Percentiles rank a stretch among this genome's conserved stretches.
These are phyloP conservation scores for Dillenia suffruticosa DNA, from an alignment of 164 flowering plant species.

Conservation along the genomic window DNA sequence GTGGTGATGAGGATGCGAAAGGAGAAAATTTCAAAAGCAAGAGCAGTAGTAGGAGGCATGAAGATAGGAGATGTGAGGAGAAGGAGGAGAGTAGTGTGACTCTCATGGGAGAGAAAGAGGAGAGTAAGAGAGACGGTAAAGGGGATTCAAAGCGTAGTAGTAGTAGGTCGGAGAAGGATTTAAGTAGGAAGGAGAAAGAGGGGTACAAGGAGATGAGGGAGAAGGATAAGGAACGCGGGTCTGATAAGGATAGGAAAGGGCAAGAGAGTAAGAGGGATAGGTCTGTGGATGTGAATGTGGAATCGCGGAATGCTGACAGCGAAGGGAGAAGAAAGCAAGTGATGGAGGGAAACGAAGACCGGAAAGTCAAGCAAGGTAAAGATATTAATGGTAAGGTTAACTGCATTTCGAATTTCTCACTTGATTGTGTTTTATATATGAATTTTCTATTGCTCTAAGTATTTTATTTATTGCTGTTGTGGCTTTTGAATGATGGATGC, in stretches of 20 bases:
- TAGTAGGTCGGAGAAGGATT: constrained; percentile 38
- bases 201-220: constrained; percentile 36
- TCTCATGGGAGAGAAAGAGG: constrained; percentile 24
- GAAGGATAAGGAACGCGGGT: constrained; percentile 38
- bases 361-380: constrained; percentile 21
- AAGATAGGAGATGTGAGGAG: constrained; percentile 24
- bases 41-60: constrained; percentile 40
- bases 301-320: constrained; percentile 5
- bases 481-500: too few relatives aligned
- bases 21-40: constrained; percentile 39
- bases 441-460: too few relatives aligned
- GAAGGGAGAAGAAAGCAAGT: constrained; percentile 37
- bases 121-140: constrained; percentile 27
- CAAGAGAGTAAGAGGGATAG: constrained; percentile 26
- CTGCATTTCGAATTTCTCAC: background rate
- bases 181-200: constrained; percentile 33
- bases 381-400: constrained; percentile 57
- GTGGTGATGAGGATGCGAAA: constrained; percentile 20
- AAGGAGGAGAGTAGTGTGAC: constrained; percentile 23
- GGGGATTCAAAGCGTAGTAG: constrained; percentile 31
- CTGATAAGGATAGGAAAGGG: constrained; percentile 39
- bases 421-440: too few relatives aligned
- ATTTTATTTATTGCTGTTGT: too few relatives aligned
- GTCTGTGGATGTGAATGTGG: constrained; percentile 12
- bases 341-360: constrained; percentile 23